These are phyloP conservation scores for Solanum paucissectum DNA, from an alignment of 257 asterid genomes.

Conservation along the genomic window DNA sequence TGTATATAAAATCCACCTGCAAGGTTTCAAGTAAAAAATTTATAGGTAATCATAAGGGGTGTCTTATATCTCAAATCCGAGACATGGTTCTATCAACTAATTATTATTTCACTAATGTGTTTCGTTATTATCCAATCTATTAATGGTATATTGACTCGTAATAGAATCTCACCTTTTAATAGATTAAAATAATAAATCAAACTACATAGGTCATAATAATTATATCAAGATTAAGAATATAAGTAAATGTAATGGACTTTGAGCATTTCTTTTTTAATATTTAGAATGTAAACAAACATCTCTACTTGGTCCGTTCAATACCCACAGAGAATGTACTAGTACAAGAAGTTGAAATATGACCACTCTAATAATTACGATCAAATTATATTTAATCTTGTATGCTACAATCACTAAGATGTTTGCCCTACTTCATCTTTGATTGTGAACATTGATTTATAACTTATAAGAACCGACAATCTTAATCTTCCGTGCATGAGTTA, in stretches of 20 bases:
- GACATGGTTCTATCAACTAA: background rate
- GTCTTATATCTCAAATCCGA: background rate
- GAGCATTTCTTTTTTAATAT: background rate
- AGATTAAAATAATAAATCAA: too few species aligned
- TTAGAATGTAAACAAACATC: background rate
- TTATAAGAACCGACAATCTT: too few species aligned
- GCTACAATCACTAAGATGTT: too few species aligned
- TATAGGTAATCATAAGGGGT: too few species aligned
- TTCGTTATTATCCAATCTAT: background rate
- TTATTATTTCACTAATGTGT: background rate
- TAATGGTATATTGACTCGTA: too few species aligned
- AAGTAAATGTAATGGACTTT: background rate
- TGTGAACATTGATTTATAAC: background rate
- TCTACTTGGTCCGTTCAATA: background rate
- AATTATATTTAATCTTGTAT: too few species aligned
- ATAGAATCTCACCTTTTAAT: background rate
- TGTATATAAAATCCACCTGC: too few species aligned
- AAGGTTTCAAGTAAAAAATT: too few species aligned
- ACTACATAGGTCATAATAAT: too few species aligned
- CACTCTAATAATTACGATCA: background rate
- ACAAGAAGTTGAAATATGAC: too few species aligned
- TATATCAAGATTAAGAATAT: background rate
- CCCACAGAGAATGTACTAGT: background rate
- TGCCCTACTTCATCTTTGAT: background rate
- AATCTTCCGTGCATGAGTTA: too few species aligned